phyloP scores from a whole-genome alignment of 1,284 basidiomycete species.

The Ceratobasidium sp. region DNA sequence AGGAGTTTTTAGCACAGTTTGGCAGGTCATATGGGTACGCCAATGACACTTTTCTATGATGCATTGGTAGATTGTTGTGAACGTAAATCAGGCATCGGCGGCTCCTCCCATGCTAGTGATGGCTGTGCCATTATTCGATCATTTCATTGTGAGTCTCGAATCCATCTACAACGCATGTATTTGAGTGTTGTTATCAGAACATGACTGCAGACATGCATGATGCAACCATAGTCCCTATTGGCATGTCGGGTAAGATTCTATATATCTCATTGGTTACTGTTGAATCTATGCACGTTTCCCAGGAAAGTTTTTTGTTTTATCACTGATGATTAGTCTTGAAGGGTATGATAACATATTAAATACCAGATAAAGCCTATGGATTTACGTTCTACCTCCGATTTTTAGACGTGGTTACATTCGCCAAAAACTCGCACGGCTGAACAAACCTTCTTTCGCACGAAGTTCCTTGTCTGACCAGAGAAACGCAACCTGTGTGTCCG shows the following conservation, averaged over 20 bases:
- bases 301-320: conserved; percentile 28
- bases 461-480: too few relatives aligned
- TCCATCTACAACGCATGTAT: too few relatives aligned
- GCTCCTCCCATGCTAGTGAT: conserved; percentile 3
- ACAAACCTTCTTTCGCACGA: too few relatives aligned
- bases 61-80: not conserved
- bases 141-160: not conserved
- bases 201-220: not conserved
- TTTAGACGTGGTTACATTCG: conserved; percentile 33
- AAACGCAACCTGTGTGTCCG: too few relatives aligned
- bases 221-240: not conserved
- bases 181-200: not conserved
- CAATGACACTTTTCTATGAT: not conserved
- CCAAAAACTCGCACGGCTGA: not conserved
- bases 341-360: not conserved
- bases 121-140: not conserved
- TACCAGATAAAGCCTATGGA: too few relatives aligned
- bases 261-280: too few relatives aligned
- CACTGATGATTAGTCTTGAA: conserved; percentile 25
- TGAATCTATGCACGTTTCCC: too few relatives aligned
- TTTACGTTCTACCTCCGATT: too few relatives aligned
- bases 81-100: conserved; percentile 6
- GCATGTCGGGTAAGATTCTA: not conserved
- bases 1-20: conserved; percentile 19
- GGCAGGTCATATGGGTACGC: conserved; percentile 34